These are phyloP conservation scores for Pichia sp. DNA, from an alignment of 1,139 yeast species.

Conservation along the genomic window DNA sequence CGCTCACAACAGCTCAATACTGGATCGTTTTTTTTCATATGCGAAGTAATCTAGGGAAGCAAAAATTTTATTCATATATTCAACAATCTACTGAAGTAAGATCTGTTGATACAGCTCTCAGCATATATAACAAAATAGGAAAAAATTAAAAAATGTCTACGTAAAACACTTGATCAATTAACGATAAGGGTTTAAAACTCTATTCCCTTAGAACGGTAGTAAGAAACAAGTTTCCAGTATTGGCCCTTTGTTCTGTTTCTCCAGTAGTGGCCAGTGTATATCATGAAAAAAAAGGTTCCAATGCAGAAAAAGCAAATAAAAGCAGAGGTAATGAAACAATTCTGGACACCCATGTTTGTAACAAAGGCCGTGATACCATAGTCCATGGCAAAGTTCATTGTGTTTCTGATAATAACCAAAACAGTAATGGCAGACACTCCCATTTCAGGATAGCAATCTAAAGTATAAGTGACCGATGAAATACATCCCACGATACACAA, in stretches of 20 bases:
- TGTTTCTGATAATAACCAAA: conserved; percentile 33
- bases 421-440: conserved; percentile 54
- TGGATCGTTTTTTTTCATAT: too few relatives aligned
- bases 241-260: conserved; percentile 33
- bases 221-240: conserved; percentile 36
- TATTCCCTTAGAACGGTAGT: conserved; percentile 20
- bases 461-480: conserved; percentile 48
- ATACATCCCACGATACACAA: conserved; percentile 46
- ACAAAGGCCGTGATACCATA: conserved; percentile 51
- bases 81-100: neutral
- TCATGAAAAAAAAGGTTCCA: conserved; percentile 39
- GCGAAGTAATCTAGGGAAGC: too few relatives aligned
- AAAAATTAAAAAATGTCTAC: neutral
- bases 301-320: conserved; percentile 41
- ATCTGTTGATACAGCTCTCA: neutral
- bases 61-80: too few relatives aligned
- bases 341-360: conserved; percentile 39
- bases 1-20: too few relatives aligned
- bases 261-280: conserved; percentile 36
- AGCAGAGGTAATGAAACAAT: conserved; percentile 43
- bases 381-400: conserved; percentile 45
- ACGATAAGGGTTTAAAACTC: neutral
- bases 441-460: conserved; percentile 52
- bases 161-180: neutral
- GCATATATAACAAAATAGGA: neutral